Conservation (phyloP, 331 rosid species). For the Malus hybrid region DNA sequence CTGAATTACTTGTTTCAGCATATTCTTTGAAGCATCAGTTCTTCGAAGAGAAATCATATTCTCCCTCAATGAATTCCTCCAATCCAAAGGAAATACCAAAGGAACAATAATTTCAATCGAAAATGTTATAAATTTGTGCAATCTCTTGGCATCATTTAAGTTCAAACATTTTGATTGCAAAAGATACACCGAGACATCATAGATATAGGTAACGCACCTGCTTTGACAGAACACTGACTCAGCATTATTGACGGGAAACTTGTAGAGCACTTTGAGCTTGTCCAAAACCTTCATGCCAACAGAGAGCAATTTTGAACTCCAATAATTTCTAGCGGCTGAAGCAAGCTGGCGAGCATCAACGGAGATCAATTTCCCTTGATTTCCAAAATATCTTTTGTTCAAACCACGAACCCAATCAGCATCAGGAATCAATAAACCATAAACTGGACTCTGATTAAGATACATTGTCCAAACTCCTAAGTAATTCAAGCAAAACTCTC, state of each 20-base stretch:
- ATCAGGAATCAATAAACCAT: background rate
- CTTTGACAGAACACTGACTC: background rate
- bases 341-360: background rate
- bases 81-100: slow-evolving; percentile 33
- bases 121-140: slow-evolving; percentile 7
- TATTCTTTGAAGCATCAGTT: slow-evolving; percentile 17
- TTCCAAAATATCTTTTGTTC: background rate
- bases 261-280: background rate
- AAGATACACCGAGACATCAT: slow-evolving; percentile 16
- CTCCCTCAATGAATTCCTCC: slow-evolving; percentile 23
- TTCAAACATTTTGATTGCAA: slow-evolving; percentile 18
- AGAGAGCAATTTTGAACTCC: background rate
- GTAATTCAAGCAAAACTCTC: no score
- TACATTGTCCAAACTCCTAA: background rate
- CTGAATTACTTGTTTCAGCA: slow-evolving; percentile 18
- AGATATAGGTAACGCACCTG: no score
- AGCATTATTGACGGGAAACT: background rate
- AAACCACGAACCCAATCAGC: background rate
- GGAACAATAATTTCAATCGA: slow-evolving; percentile 6
- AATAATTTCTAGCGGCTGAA: background rate
- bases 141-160: background rate
- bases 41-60: slow-evolving; percentile 31
- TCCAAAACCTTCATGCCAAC: background rate
- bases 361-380: background rate
- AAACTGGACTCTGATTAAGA: background rate